phyloP scores from a whole-genome alignment of 371 early-diverging fungal genomes.

The Blakeslea trispora region DNA sequence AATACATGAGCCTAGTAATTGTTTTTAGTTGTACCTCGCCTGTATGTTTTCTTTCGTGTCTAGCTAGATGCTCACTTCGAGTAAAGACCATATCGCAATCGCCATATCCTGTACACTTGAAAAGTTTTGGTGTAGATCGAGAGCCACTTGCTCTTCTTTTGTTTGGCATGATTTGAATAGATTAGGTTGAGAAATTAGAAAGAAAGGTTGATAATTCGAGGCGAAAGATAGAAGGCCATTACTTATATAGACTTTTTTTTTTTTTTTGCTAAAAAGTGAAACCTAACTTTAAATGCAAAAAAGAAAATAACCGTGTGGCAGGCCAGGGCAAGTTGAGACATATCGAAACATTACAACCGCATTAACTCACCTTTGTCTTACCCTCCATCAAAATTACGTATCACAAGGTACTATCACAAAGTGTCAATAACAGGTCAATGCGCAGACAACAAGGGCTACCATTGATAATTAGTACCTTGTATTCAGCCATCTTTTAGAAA shows the following conservation, averaged over 20 bases:
- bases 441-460: background rate
- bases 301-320: background rate
- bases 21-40: slow-evolving; percentile 47
- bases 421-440: background rate
- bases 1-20: background rate
- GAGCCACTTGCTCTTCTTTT: slow-evolving; percentile 21
- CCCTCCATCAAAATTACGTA: background rate
- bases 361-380: slow-evolving; percentile 1
- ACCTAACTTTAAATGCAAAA: slow-evolving; percentile 1
- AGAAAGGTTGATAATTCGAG: background rate
- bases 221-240: background rate
- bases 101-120: slow-evolving; percentile 51
- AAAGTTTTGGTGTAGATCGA: slow-evolving; percentile 38
- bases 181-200: background rate
- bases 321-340: background rate
- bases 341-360: background rate
- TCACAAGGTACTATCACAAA: background rate
- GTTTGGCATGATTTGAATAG: slow-evolving; percentile 11
- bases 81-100: slow-evolving; percentile 59
- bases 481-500: background rate
- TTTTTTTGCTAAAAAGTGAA: background rate
- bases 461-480: background rate
- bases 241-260: background rate
- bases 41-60: slow-evolving; percentile 61
- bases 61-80: slow-evolving; percentile 54